phyloP scores from a whole-genome alignment of 164 flowering plant species.

The Umbellularia californica region DNA sequence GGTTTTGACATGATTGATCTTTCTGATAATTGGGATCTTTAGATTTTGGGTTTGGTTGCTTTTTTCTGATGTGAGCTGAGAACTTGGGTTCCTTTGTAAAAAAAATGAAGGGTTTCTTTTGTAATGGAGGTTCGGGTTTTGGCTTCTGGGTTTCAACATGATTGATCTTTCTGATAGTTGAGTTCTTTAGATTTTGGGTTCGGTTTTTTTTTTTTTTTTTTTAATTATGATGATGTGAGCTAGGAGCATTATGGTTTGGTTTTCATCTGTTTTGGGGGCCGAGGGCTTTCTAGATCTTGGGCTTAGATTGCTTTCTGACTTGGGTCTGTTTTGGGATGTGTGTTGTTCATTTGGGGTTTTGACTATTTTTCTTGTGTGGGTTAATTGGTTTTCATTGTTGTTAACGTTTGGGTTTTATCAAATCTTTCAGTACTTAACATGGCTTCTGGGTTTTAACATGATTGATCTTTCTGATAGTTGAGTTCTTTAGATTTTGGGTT shows the following conservation, averaged over 20 bases:
- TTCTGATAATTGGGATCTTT: background rate
- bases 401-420: background rate
- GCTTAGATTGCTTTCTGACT: background rate
- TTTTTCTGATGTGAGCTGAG: background rate
- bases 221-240: background rate
- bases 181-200: background rate
- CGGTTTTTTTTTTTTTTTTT: background rate
- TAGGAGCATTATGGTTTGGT: too few species aligned
- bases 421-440: too few species aligned
- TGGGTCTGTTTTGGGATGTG: background rate
- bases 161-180: background rate
- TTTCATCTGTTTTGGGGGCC: background rate
- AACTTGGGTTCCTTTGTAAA: background rate
- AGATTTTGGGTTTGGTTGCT: background rate
- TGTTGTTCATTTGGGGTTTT: background rate
- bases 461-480: background rate
- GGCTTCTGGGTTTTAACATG: background rate
- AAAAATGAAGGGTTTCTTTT: too few species aligned
- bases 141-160: background rate
- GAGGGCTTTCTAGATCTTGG: background rate
- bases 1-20: too few species aligned
- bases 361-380: background rate
- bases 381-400: too few species aligned
- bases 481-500: background rate
- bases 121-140: too few species aligned